Conservation (phyloP, 2,329 filamentous ascomycete species). For the Fonsecaea monophora region DNA sequence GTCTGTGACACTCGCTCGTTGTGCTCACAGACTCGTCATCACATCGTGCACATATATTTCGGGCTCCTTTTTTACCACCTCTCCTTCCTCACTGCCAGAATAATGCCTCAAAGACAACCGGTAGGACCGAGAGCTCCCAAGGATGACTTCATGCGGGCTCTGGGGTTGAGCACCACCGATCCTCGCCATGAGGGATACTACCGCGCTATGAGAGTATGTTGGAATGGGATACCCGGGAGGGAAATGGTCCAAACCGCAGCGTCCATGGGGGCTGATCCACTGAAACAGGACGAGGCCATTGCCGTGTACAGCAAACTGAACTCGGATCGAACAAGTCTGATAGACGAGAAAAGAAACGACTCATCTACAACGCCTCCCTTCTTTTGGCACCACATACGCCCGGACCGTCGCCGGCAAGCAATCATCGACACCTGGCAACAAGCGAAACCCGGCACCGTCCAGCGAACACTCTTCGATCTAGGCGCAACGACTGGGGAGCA, state of each 20-base stretch:
- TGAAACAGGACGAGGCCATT: slow-evolving; percentile 53
- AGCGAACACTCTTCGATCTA: slow-evolving; percentile 49
- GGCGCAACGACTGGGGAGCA: slow-evolving; percentile 53
- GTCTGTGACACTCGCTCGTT: slow-evolving; percentile 38
- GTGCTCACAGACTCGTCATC: slow-evolving; percentile 32
- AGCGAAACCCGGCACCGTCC: slow-evolving; percentile 46
- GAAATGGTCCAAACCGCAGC: neutral
- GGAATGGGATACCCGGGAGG: neutral
- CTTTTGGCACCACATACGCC: slow-evolving; percentile 56
- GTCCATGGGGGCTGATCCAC: slow-evolving; percentile 21
- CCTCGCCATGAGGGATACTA: slow-evolving; percentile 54
- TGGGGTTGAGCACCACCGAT: slow-evolving; percentile 50
- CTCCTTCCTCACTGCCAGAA: slow-evolving; percentile 31
- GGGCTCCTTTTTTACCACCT: slow-evolving; percentile 31
- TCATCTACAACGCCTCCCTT: slow-evolving; percentile 50
- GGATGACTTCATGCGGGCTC: slow-evolving; percentile 55
- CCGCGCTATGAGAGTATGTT: slow-evolving; percentile 53
- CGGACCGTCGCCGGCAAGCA: slow-evolving; percentile 51
- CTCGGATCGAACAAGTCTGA: slow-evolving; percentile 49
- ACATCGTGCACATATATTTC: slow-evolving; percentile 38
- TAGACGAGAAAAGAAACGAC: slow-evolving; percentile 50
- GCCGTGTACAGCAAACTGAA: slow-evolving; percentile 52
- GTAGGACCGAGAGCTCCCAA: slow-evolving; percentile 53
- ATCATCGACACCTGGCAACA: slow-evolving; percentile 53
- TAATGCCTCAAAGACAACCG: slow-evolving; percentile 34